Evolutionary conservation across 2,329 filamentous ascomycete species (phyloP), one percentile per base, ranked within the genome.

Genomic region (Macrophomina tecta): DNA sequence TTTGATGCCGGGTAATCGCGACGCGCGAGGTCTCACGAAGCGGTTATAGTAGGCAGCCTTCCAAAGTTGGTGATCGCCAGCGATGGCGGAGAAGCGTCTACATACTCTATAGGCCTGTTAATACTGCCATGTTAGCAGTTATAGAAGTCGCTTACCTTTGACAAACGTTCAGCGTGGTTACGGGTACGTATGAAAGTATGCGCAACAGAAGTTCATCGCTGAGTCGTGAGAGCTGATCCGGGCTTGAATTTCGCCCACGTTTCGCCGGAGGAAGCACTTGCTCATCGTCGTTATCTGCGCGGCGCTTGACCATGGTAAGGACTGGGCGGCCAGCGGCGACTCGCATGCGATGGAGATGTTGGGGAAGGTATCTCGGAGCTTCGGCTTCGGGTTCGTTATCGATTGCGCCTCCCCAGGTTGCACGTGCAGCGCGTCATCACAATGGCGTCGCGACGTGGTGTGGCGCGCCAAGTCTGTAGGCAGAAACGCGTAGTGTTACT

Each of bases 181-280:
- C 86, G 2, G 90, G 82, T n/a, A 97, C 84, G 75, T 88, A 91
- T 4, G 91, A 91, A 42, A 97, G 83, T 68, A 97, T 91, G 72
- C 93, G 91, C 66, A 98, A 82, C 38, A 97, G 85, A 40, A 98
- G 84, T 78, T 99, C 95, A 77, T 97, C 92, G 69, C 93, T 97
- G 62, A 98, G 84, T 8, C 79, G 81, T 6, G 92, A 92, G 16
- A 97, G 78, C 56, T 84, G 83, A 78, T 97, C 91, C 66, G 76
- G 70, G 51, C 73, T 71, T 64, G 74, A 74, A 36, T 81, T 77
- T 42, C 76, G 76, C 64, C 73, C 71, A 67, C 83, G 79, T 75
- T 89, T 89, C 11, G 73, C 66, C n/a, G 77, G 70, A 28, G 71
- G 76, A 63, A 72, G 74, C 48, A 62, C 65, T 40, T 66, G 65